phyloP scores from a whole-genome alignment of 805 yeast species.

The Saturnispora silvae region DNA sequence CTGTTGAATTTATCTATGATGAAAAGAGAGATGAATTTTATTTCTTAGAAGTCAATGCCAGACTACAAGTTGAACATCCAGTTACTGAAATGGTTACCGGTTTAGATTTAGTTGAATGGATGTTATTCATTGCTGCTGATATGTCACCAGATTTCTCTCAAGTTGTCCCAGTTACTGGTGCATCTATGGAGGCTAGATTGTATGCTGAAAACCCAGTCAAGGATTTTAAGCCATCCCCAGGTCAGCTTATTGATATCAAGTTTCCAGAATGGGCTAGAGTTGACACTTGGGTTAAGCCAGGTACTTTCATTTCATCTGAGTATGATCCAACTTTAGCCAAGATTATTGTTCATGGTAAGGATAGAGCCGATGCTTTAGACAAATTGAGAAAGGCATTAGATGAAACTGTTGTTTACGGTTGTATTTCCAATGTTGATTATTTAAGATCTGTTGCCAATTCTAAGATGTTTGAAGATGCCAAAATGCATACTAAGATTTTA shows the following conservation, averaged over 20 bases:
- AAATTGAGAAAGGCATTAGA: constrained; percentile 71
- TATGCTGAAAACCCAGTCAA: constrained; percentile 97
- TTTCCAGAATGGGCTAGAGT: constrained; percentile 91
- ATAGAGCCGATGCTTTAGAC: constrained; percentile 72
- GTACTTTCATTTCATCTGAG: constrained; percentile 81
- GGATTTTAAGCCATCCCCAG: constrained; percentile 93
- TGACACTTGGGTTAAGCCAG: constrained; percentile 89
- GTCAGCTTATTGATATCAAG: constrained; percentile 72
- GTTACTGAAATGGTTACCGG: constrained; percentile 94
- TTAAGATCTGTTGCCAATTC: constrained; percentile 78
- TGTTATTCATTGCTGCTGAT: constrained; percentile 86
- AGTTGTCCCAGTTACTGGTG: constrained; percentile 59
- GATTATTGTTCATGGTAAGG: constrained; percentile 88
- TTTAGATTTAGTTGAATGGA: constrained; percentile 92
- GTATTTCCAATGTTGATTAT: constrained; percentile 83
- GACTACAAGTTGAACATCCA: constrained; percentile 97
- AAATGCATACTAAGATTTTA: constrained; percentile 78
- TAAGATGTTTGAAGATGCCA: constrained; percentile 70
- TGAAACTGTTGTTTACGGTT: constrained; percentile 83
- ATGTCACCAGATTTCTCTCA: constrained; percentile 68
- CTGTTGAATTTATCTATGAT: constrained; percentile 92
- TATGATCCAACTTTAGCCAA: constrained; percentile 95
- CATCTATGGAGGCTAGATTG: constrained; percentile 91
- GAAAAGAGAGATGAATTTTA: constrained; percentile 79
- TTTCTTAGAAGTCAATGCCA: constrained; percentile 91